phyloP scores from a whole-genome alignment of 73 alveolate genomes.

The Paramecium caudatum region DNA sequence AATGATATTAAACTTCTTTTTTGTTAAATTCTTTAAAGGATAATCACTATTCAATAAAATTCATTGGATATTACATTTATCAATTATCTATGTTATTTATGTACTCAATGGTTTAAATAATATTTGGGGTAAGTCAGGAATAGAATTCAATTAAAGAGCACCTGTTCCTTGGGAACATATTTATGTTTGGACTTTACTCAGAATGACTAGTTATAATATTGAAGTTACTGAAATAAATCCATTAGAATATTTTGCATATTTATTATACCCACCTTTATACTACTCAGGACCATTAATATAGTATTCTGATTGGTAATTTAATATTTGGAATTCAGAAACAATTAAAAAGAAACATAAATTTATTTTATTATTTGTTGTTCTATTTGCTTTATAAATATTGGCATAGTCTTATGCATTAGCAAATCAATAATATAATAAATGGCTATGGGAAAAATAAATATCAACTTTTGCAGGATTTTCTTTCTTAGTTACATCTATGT shows the following conservation, averaged over 20 bases:
- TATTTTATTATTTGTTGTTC: neutral
- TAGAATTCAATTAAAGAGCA: neutral
- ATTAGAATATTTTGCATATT: constrained; percentile 39
- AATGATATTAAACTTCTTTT: neutral
- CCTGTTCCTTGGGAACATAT: neutral
- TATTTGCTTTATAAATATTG: neutral
- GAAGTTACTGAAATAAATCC: constrained; percentile 21
- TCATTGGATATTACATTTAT: constrained; percentile 42
- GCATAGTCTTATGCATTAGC: neutral
- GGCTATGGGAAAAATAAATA: constrained; percentile 46
- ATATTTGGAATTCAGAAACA: neutral
- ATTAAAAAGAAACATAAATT: neutral
- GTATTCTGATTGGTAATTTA: neutral
- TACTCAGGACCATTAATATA: constrained; percentile 47
- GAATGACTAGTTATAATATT: constrained; percentile 26
- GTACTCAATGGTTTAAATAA: constrained; percentile 31
- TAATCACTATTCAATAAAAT: neutral
- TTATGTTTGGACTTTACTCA: constrained; percentile 17
- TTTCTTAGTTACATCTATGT: neutral
- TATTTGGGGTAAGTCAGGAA: constrained; percentile 18
- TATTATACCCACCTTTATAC: constrained; percentile 35
- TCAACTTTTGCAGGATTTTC: constrained; percentile 1
- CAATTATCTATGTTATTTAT: neutral
- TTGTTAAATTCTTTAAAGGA: neutral
- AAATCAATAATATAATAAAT: neutral